Base-by-base conservation (phyloP, 768 basidiomycete genomes). In the Trametes sanguinea region DNA sequence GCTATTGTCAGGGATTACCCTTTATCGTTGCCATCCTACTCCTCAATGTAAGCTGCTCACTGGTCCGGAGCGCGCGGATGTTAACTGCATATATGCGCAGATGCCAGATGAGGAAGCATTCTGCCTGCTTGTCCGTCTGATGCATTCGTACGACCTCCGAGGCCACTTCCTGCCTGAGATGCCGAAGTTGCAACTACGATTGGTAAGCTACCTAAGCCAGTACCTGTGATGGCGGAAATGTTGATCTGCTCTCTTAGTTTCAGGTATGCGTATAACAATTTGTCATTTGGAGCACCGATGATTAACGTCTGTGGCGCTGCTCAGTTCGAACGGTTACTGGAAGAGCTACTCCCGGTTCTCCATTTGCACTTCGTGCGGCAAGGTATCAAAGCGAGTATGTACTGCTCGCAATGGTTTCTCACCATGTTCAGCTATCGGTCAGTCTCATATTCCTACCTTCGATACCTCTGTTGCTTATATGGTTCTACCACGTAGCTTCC, bases 91-190 rank as follows among this genome's bases (percentile, higher is more conserved):
- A 13, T 5, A 17, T 10, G 39, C 39, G 13, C 39, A 98, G 96
- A 99, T 99, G 97, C 97, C 97, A 27, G 97, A 98, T 64, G 97
- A 99, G 77, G 96, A 98, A 76, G 96, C 96, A 0, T 99, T 99
- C 74, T 96, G 91, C 65, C 84, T 98, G 10, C 83, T 98, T 9
- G 95, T 98, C 32, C 82, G 97, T 55, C 76, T 99, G 14, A 98
- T 98, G 97, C 82, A 97, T 62, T 91, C 95, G 1, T 98, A 99
- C 72, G 95, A 96, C 74, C 81, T 98, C 2, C 87, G 96, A 46
- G 94, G 94, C 1, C 96, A 98, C 76, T 99, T 95, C 76, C 80
- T 98, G n/a, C 95, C 97, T 3, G 96, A 99, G 70, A 99, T 99
- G 97, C 97, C 97, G 0, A 96, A 94, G 67, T 74, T 99, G 5